Conservation (phyloP, 2,329 filamentous ascomycete genomes). For the Colletotrichum tamarilloi region DNA sequence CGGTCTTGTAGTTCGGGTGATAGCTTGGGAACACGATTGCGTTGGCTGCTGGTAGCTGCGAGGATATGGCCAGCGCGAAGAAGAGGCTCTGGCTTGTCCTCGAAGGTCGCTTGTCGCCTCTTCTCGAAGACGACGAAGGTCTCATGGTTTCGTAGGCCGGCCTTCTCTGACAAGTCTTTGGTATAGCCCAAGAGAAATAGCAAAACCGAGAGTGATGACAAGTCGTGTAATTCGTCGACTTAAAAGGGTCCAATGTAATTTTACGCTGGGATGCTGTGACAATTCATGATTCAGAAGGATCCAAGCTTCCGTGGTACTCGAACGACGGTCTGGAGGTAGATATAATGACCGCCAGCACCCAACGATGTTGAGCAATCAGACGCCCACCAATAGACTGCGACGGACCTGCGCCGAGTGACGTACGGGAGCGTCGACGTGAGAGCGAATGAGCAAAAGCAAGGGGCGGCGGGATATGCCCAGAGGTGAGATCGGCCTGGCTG, state of each 20-base stretch:
- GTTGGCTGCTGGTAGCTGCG: conserved; percentile 11
- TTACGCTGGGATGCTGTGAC: conserved; percentile 12
- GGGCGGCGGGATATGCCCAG: conserved; percentile 13
- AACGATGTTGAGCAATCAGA: conserved; percentile 2
- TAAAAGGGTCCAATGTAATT: neutral
- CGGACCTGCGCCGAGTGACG: conserved; percentile 32
- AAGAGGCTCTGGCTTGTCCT: conserved; percentile 7
- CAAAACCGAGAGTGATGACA: neutral
- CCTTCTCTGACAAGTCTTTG: neutral
- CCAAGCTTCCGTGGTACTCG: conserved; percentile 15
- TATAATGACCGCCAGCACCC: conserved; percentile 20
- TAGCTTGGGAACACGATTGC: conserved; percentile 25
- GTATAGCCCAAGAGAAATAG: neutral
- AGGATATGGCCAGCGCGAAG: conserved; percentile 6
- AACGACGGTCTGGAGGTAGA: conserved; percentile 13
- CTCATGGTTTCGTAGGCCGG: conserved; percentile 18
- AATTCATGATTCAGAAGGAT: conserved; percentile 13
- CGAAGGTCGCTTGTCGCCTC: neutral
- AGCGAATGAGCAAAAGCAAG: conserved; percentile 20
- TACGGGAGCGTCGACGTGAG: conserved; percentile 20
- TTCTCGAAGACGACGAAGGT: conserved; percentile 7
- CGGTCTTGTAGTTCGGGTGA: conserved; percentile 29
- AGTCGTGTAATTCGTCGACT: neutral
- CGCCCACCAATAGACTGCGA: conserved; percentile 26
- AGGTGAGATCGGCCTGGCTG: conserved; percentile 30